A percentile compares a stretch with the other conserved stretches of the same genome.
Conservation (phyloP, 768 basidiomycete genomes). For the Boletus coccyginus region DNA sequence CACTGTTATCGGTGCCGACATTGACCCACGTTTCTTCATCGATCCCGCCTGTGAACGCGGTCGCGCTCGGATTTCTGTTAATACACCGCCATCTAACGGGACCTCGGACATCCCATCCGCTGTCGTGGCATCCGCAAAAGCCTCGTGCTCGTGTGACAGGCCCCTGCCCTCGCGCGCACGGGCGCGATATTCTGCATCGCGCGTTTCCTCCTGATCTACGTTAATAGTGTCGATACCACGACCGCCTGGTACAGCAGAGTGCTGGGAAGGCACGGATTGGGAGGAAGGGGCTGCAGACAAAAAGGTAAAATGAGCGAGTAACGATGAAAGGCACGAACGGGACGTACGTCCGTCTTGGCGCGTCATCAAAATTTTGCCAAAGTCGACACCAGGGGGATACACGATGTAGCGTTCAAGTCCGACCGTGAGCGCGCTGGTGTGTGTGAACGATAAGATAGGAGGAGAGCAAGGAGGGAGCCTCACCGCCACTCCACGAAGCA, state of each 20-base stretch:
- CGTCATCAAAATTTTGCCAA: slow-evolving; percentile 40
- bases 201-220: slow-evolving; percentile 21
- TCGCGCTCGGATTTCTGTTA: neutral
- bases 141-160: neutral
- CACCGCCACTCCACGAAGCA: slow-evolving; percentile 77
- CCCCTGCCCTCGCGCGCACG: neutral
- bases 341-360: slow-evolving; percentile 16
- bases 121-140: neutral
- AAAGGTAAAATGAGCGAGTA: neutral
- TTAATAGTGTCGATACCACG: slow-evolving; percentile 25
- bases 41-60: slow-evolving; percentile 8
- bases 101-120: neutral
- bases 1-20: neutral
- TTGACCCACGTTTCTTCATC: neutral
- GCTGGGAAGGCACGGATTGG: slow-evolving; percentile 1
- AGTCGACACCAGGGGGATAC: slow-evolving; percentile 70
- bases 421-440: slow-evolving; percentile 47
- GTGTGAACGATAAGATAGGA: neutral
- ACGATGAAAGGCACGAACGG: neutral
- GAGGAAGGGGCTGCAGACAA: slow-evolving; percentile 1
- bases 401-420: slow-evolving; percentile 64
- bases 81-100: neutral
- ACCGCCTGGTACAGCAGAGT: slow-evolving; percentile 29
- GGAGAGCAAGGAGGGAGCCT: neutral
- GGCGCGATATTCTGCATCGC: slow-evolving; percentile 12